Base-by-base conservation (phyloP, 2,329 filamentous ascomycete species). In the Chaetomiaceae sp. region DNA sequence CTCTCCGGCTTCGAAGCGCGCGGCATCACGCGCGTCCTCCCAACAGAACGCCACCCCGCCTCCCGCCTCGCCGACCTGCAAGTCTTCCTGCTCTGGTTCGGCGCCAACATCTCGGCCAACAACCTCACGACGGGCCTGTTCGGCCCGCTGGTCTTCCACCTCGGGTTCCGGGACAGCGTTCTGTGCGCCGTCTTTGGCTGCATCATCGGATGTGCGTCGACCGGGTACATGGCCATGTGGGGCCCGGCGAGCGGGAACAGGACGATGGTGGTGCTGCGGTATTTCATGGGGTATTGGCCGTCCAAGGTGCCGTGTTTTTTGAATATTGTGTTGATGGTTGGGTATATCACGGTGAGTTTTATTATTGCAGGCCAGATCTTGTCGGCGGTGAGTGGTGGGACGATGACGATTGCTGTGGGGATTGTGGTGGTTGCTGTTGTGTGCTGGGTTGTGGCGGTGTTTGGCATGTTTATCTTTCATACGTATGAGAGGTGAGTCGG, bases 351-450 rank as follows among this genome's bases (percentile, higher is more conserved):
- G 62, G 79, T 87, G 53, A 79, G 83, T 63, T 81, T 77, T 30
- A 81, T 87, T 5, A 73, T 87, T 14, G 80, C 79, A 2, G 85
- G 85, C 0, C 83, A 87, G 61, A 85, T 86, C 21, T 68, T 88
- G 2, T 83, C 79, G 4, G 83, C 83, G 2, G 79, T 87, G 4
- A 73, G 76, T 53, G 75, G 72, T n/a, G 74, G 69, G 54, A 72
- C 65, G 51, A 73, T 86, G 66, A 80, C 78, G 2, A 75, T 86
- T 17, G 75, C 79, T 30, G 83, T 86, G 1, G 83, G 84, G 58
- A 86, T 87, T 56, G 72, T 87, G 35, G 77, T 86, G 40, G 76
- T 82, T 12, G 79, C 80, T 1, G 58, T 85, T 20, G 77, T 86
- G 31, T 78, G 77, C 25, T 85, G 81, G 78, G 68, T 73, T 2